Conservation (phyloP, 148 eudicot species). For the Arbutus unedo region DNA sequence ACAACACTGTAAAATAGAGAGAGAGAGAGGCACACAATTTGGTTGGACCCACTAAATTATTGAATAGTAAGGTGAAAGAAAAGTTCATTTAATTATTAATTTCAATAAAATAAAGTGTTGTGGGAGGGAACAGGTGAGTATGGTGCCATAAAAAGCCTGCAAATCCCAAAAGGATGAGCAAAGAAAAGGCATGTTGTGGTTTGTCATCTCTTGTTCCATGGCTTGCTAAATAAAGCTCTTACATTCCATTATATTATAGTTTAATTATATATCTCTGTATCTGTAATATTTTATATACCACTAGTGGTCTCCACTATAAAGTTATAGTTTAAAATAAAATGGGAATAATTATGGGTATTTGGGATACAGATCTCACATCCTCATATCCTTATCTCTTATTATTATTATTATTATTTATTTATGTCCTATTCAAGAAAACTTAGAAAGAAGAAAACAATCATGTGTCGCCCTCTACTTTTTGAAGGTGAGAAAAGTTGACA, state of each 20-base stretch:
- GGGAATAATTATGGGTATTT: neutral
- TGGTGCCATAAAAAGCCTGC: constrained; percentile 27
- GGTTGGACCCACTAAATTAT: neutral
- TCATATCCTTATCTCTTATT: neutral
- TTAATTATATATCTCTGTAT: neutral
- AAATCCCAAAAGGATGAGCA: constrained; percentile 32
- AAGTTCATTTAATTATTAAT: constrained; percentile 12
- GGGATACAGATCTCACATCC: neutral
- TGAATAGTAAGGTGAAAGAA: neutral
- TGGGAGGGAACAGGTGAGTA: constrained; percentile 27
- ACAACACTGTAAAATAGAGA: no score
- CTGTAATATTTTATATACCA: neutral
- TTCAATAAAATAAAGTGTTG: neutral
- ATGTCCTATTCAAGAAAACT: neutral
- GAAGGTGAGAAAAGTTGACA: constrained; percentile 14
- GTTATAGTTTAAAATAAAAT: neutral
- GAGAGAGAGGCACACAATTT: neutral
- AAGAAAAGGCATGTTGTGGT: constrained; percentile 26
- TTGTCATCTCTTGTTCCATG: constrained; percentile 25
- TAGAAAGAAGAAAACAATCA: neutral
- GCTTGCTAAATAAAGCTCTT: constrained; percentile 4
- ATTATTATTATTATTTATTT: no score
- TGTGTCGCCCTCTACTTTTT: constrained; percentile 3
- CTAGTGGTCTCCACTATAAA: neutral
- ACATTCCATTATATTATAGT: constrained; percentile 3